A percentile compares a stretch with the other conserved stretches of the same genome.
Conservation (phyloP, 1,284 basidiomycete genomes). For the Ganoderma lucidum region DNA sequence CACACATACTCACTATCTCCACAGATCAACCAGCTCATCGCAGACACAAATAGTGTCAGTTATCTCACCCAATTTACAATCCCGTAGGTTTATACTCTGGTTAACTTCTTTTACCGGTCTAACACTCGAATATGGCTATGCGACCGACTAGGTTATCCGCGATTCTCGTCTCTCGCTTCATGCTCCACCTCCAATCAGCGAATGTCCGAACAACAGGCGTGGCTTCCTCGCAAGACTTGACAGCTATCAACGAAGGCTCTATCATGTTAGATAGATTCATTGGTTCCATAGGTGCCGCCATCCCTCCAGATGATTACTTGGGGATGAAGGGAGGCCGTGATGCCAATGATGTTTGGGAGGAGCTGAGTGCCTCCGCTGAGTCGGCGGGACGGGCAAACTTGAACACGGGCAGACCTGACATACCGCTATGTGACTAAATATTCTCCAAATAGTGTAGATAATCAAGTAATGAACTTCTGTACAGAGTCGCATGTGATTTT, state of each 20-base stretch:
- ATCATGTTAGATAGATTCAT: neutral
- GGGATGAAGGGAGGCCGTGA: neutral
- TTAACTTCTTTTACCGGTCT: neutral
- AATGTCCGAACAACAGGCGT: neutral
- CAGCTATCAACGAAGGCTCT: neutral
- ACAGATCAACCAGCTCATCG: neutral
- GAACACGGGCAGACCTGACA: neutral
- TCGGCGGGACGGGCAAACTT: neutral
- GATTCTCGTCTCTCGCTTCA: conserved; percentile 5
- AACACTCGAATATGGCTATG: neutral
- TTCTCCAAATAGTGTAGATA: neutral
- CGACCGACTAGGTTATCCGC: neutral
- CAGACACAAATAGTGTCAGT: neutral
- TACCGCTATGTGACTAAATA: neutral
- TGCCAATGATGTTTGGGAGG: neutral
- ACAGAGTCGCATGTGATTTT: too few relatives aligned
- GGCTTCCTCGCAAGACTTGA: neutral
- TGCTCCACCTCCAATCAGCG: conserved; percentile 2
- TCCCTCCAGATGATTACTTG: neutral
- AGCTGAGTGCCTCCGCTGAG: neutral
- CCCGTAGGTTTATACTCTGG: neutral
- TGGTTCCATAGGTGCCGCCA: neutral
- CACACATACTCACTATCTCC: neutral
- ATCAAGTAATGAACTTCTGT: too few relatives aligned
- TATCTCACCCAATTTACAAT: conserved; percentile 1